phyloP scores from a whole-genome alignment of 2,329 filamentous ascomycete genomes.

The Talaromyces piceae region DNA sequence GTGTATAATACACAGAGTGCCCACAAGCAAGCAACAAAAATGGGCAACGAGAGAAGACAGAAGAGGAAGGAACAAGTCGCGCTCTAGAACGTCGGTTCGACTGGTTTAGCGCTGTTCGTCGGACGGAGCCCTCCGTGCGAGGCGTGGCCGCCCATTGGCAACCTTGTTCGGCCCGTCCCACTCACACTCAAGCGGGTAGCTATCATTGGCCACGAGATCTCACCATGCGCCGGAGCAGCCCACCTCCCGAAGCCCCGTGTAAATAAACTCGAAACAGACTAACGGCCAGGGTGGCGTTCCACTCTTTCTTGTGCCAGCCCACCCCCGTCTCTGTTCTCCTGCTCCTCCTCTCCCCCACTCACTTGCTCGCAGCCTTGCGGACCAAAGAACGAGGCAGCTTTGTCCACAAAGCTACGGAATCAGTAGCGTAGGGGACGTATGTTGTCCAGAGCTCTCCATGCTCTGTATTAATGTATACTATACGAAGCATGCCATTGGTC shows the following conservation, averaged over 20 bases:
- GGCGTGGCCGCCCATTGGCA: neutral
- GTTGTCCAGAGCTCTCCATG: no score
- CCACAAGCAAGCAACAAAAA: neutral
- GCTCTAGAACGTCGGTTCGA: neutral
- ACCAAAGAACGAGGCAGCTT: neutral
- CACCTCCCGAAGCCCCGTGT: slow-evolving; percentile 15
- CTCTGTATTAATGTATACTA: no score
- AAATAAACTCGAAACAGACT: slow-evolving; percentile 36
- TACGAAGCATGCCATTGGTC: neutral
- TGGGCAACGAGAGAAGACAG: neutral
- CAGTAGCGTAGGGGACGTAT: no score
- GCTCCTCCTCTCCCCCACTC: neutral
- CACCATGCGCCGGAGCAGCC: slow-evolving; percentile 4
- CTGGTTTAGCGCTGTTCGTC: neutral
- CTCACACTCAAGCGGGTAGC: neutral
- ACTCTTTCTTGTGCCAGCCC: no score
- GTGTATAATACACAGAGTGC: no score
- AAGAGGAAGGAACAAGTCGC: neutral
- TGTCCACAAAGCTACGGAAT: no score
- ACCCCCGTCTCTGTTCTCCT: no score
- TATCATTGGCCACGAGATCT: neutral
- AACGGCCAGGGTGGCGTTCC: slow-evolving; percentile 20
- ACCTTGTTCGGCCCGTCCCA: neutral
- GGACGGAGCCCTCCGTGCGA: neutral
- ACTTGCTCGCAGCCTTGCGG: slow-evolving; percentile 3